Evolutionary conservation across 352 stramenopile species (phyloP).

Genomic region (Phytophthora parvispora): DNA sequence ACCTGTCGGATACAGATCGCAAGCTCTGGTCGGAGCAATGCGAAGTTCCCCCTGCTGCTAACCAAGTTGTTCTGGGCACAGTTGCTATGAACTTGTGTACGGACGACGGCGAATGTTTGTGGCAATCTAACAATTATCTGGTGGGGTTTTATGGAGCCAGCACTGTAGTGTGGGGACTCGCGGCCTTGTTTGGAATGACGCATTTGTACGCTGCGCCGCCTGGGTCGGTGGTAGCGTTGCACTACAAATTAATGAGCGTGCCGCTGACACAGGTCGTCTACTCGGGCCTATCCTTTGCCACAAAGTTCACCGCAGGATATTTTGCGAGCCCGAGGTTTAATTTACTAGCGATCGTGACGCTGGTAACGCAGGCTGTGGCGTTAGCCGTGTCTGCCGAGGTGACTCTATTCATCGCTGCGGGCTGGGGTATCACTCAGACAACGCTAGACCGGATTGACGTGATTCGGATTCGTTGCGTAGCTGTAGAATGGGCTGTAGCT

Average conservation of each 20-base stretch:
- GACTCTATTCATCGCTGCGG: conserved; percentile 59
- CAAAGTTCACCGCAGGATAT: conserved; percentile 37
- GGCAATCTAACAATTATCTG: conserved; percentile 19
- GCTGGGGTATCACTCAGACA: conserved; percentile 69
- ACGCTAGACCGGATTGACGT: conserved; percentile 46
- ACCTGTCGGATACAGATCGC: neutral
- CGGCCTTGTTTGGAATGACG: conserved; percentile 39
- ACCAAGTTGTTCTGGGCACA: conserved; percentile 36
- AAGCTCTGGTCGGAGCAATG: conserved; percentile 27
- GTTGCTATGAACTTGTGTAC: conserved; percentile 62
- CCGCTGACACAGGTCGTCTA: conserved; percentile 48
- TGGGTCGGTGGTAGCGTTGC: conserved; percentile 50
- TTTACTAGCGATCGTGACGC: conserved; percentile 41
- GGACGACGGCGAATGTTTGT: conserved; percentile 44
- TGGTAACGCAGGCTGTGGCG: conserved; percentile 49
- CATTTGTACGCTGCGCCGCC: conserved; percentile 45
- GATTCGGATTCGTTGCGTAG: conserved; percentile 61
- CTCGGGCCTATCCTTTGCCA: conserved; percentile 33
- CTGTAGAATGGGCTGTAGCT: conserved; percentile 51
- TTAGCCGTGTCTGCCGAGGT: conserved; percentile 51
- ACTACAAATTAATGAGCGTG: conserved; percentile 56
- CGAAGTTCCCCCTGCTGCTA: conserved; percentile 23
- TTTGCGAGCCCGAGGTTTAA: conserved; percentile 48
- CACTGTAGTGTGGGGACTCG: conserved; percentile 37
- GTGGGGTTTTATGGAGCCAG: conserved; percentile 46